A percentile compares a stretch with the other conserved stretches of the same genome.
Conservation (phyloP, 2,329 filamentous ascomycete species). For the Botrytis byssoidea region DNA sequence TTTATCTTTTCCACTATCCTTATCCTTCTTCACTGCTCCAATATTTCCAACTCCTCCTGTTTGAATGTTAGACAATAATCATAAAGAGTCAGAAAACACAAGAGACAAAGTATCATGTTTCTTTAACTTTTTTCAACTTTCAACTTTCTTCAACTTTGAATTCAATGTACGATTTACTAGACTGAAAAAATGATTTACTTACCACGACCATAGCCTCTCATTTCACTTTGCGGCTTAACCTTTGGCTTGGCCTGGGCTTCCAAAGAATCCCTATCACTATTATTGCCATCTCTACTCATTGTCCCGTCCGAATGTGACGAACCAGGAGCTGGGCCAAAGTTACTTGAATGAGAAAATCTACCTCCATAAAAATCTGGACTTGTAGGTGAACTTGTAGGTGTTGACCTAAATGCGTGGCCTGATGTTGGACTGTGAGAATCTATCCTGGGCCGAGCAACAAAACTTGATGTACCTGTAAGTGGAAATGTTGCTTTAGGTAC, state of each 20-base stretch:
- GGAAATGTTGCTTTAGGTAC: background rate
- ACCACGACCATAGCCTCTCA: constrained; percentile 56
- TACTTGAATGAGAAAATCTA: constrained; percentile 9
- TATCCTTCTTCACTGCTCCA: constrained; percentile 6
- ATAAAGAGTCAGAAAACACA: background rate
- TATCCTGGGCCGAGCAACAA: constrained; percentile 2
- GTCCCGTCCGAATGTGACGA: constrained; percentile 16
- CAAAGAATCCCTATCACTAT: constrained; percentile 29
- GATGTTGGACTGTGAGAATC: constrained; percentile 8
- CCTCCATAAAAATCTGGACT: constrained; percentile 15
- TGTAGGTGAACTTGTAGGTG: constrained; percentile 1
- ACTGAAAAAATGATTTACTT: constrained; percentile 33
- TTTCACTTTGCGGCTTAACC: constrained; percentile 48
- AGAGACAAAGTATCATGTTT: background rate
- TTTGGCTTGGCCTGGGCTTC: constrained; percentile 45
- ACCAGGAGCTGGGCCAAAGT: constrained; percentile 2
- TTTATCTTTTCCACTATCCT: constrained; percentile 17
- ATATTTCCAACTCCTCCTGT: constrained; percentile 20
- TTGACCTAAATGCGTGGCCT: background rate
- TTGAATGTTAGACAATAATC: constrained; percentile 8
- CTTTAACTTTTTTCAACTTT: background rate
- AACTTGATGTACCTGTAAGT: constrained; percentile 4
- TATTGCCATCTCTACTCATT: constrained; percentile 9
- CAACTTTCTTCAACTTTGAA: background rate
- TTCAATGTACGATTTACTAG: background rate